phyloP scores from a whole-genome alignment of 139 green algal species.

The Chlamydomonas sp. region DNA sequence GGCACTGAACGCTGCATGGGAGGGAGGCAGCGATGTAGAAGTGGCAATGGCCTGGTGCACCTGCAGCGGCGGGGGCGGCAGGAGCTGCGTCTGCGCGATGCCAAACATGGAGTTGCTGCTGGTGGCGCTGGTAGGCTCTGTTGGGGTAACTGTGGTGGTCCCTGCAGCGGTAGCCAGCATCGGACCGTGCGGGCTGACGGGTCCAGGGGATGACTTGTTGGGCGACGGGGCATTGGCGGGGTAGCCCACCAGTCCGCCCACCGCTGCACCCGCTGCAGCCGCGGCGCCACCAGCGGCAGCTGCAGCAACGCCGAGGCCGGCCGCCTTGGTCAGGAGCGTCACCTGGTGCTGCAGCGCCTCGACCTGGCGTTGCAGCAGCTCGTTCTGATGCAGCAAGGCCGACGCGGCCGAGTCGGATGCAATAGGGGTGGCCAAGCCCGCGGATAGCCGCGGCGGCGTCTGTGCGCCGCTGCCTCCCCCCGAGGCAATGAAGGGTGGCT shows the following conservation, averaged over 20 bases:
- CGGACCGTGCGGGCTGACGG: not conserved
- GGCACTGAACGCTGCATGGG: too few relatives aligned
- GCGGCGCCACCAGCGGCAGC: not conserved
- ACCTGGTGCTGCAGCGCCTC: constrained; percentile 19
- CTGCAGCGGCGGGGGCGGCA: not conserved
- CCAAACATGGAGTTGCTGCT: not conserved
- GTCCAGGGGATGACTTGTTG: not conserved
- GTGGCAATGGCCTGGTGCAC: not conserved
- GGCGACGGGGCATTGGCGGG: not conserved
- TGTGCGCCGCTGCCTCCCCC: constrained; percentile 2
- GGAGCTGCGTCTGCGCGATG: not conserved
- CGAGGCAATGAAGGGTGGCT: not conserved
- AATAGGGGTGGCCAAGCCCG: not conserved
- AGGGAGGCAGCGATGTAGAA: not conserved
- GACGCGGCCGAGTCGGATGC: not conserved
- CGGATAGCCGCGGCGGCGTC: not conserved
- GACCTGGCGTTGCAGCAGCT: constrained; percentile 6
- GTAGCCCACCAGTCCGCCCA: not conserved
- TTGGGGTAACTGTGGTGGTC: too few relatives aligned
- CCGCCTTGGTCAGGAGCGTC: constrained; percentile 6
- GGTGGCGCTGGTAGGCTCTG: not conserved
- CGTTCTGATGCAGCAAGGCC: constrained; percentile 18
- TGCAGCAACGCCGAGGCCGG: not conserved
- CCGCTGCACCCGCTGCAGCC: not conserved
- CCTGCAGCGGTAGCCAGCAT: too few relatives aligned